Base-by-base conservation (phyloP, 129 eudicot species). In the Pseudognaphalium luteoalbum region DNA sequence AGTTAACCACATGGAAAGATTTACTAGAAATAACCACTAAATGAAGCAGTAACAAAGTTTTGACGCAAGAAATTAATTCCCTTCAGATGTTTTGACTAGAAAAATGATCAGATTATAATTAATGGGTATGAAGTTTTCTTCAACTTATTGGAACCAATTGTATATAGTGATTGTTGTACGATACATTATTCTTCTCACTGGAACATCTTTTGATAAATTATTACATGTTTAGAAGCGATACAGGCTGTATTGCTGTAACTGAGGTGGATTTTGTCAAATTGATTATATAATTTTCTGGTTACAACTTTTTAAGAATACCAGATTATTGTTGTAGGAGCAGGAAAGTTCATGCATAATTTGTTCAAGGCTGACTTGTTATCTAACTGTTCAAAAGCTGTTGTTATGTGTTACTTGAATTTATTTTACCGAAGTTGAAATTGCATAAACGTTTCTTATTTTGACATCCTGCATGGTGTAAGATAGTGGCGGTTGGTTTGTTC, bases 1-100 rank as follows among this genome's bases (percentile, higher is more conserved):
- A 95, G 67, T 30, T 91, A 72, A 68, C 84, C 28, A 70, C 85
- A 2, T 87, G 96, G 97, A 77, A 83, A 6, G 90, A 86, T 75
- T 81, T 95, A 61, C 86, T 95, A 39, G 52, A 76, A 78, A 77
- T 85, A 79, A 86, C 90, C 58, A 52, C 76, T 19, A 82, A 59
- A 72, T 93, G 84, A 88, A 73, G 71, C 74, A 56, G 44, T 39
- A 70, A 39, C 12, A 39, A 14, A 16, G 20, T 34, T 73, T 60
- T 33, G 22, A 54, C 33, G 16, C 22, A 1, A 59, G 7, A 71
- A 44, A 42, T 47, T 59, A 16, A 29, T 73, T 62, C 39, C 4
- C 1, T 34, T 2, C 5, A 59, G 21, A 35, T 72, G 10, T 9
- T 6, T 66, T 37, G 25, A 58, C 19, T 5, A 7, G n/a, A 19